These are phyloP conservation scores for Boletus sp. DNA, from an alignment of 768 basidiomycete genomes.

Conservation along the genomic window DNA sequence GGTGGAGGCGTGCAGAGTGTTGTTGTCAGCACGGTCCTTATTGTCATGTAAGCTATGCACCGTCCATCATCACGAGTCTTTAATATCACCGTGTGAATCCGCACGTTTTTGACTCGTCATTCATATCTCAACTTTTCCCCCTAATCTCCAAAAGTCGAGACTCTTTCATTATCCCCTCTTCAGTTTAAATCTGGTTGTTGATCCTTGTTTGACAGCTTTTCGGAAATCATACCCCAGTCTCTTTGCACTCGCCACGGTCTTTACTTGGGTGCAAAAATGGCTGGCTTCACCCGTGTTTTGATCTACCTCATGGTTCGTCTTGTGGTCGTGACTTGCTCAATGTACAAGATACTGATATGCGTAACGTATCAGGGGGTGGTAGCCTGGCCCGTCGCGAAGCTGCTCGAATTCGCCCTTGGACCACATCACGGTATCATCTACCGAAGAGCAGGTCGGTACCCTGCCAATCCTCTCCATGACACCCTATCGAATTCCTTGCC, in stretches of 20 bases:
- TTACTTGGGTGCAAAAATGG: conserved; percentile 86
- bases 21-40: conserved; percentile 76
- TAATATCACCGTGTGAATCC: not conserved
- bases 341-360: not conserved
- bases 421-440: conserved; percentile 91
- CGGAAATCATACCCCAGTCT: conserved; percentile 91
- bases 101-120: no score
- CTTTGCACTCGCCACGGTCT: conserved; percentile 90
- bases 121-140: not conserved
- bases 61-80: not conserved
- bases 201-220: conserved; percentile 50
- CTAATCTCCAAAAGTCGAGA: not conserved
- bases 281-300: conserved; percentile 58
- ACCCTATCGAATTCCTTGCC: not conserved
- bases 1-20: conserved; percentile 79
- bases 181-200: not conserved
- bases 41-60: conserved; percentile 69
- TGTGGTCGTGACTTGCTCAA: not conserved
- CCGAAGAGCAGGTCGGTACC: conserved; percentile 55
- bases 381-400: conserved; percentile 82
- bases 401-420: conserved; percentile 75
- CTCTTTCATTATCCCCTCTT: not conserved
- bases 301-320: conserved; percentile 61
- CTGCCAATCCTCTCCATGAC: not conserved
- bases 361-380: conserved; percentile 52